Evolutionary conservation across 2,329 filamentous ascomycete species (phyloP).

Genomic region (Ustulina deusta): DNA sequence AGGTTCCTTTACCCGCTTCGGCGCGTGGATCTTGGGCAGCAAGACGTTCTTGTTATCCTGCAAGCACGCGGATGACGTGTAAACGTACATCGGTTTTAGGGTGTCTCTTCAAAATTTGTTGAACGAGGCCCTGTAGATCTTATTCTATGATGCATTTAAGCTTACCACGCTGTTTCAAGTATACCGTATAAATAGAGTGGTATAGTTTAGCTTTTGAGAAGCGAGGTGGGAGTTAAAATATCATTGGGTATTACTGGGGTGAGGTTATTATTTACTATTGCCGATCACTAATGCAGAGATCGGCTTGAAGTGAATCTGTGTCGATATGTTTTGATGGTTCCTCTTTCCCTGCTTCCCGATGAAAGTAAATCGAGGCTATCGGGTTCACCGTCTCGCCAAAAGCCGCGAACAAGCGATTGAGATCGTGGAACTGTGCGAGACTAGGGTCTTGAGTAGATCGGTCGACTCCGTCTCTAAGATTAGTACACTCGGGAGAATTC

Average conservation of each 20-base stretch:
- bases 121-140: neutral
- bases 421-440: constrained; percentile 22
- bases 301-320: neutral
- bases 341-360: neutral
- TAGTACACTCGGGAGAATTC: constrained; percentile 13
- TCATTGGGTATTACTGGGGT: neutral
- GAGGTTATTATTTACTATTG: neutral
- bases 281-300: neutral
- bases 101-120: neutral
- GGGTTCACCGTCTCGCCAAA: neutral
- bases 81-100: neutral
- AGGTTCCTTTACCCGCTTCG: neutral
- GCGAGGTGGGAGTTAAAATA: neutral
- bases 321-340: neutral
- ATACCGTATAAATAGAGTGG: neutral
- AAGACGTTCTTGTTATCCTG: neutral
- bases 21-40: neutral
- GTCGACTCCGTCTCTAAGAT: constrained; percentile 27
- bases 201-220: neutral
- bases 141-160: neutral
- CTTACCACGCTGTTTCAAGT: neutral
- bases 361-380: constrained; percentile 4
- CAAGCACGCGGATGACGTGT: neutral
- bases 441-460: constrained; percentile 7
- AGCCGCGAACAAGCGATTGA: constrained; percentile 10